Base-by-base conservation (phyloP, 352 stramenopile genomes). In the Phytophthora chlamydospora region DNA sequence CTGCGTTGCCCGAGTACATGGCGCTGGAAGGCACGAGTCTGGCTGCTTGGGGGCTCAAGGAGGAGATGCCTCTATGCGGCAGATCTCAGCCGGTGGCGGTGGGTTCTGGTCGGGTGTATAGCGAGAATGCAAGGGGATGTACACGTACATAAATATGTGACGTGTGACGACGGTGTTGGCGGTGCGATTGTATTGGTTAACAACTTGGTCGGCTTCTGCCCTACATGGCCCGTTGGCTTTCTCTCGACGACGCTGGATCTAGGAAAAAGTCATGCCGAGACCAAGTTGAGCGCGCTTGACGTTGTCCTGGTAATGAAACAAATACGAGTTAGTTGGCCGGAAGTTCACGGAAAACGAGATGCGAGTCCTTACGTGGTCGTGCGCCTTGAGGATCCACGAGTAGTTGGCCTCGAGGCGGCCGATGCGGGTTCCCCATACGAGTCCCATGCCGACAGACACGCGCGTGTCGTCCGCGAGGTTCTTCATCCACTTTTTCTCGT, bases 321-420 rank as follows among this genome's bases (percentile, higher is more conserved):
- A 14, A 29, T n/a, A 27, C 21, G 21, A 1, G 47, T 60, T 61
- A 68, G 36, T 34, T 12, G 34, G 21, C 32, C 13, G 34, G 24
- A 17, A 54, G 12, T 12, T 14, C 4, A 33, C 41, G 40, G 11
- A 24, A n/a, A 7, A 34, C 31, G 14, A 40, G 31, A 7, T 16
- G 41, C 24, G n/a, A 41, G 34, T 53, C 3, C 85, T 59, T 88
- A 95, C 86, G 56, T 92, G 75, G 14, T 73, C 58, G 51, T 92
- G 74, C 24, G 88, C 78, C 69, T 93, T 94, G 50, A 96, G 71
- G 48, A 97, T 89, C 84, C 88, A 97, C 72, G 88, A 97, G 60
- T 97, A 97, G 71, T 95, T 97, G 57, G 89, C 89, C 82, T 97
- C 89, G 51, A 97, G 86, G 44, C 89, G 88, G 19, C 89, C 89